Conservation (phyloP, 768 basidiomycete species). For the Termitomyces bulborhizus region DNA sequence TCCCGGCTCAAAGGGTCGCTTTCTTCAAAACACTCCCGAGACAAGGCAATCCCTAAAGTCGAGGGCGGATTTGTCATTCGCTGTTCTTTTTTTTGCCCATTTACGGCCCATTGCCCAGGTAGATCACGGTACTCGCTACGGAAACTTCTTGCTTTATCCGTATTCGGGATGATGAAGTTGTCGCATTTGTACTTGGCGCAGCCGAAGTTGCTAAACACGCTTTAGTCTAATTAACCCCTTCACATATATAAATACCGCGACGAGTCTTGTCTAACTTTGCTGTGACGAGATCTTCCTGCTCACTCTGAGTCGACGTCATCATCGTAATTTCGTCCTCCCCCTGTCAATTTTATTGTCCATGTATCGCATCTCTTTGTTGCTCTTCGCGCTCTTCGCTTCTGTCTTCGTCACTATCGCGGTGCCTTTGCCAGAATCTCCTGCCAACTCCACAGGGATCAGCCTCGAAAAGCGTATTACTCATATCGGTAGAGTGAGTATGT, state of each 20-base stretch:
- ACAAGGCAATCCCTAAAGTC: neutral
- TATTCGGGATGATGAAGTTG: slow-evolving; percentile 12
- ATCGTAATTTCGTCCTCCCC: slow-evolving; percentile 6
- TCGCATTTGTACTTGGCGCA: slow-evolving; percentile 7
- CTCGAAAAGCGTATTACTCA: slow-evolving; percentile 50
- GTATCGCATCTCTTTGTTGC: slow-evolving; percentile 30
- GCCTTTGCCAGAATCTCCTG: slow-evolving; percentile 34
- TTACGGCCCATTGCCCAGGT: neutral
- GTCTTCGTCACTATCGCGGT: slow-evolving; percentile 36
- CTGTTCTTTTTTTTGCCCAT: no score
- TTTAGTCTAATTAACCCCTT: slow-evolving; percentile 9
- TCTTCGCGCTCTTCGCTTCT: slow-evolving; percentile 36
- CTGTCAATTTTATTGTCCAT: slow-evolving; percentile 18
- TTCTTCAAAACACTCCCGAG: slow-evolving; percentile 1
- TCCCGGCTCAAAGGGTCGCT: slow-evolving; percentile 9
- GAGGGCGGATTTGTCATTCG: neutral
- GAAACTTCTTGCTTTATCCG: slow-evolving; percentile 9
- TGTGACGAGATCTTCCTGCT: slow-evolving; percentile 6
- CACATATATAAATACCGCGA: slow-evolving; percentile 16
- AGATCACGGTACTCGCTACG: slow-evolving; percentile 2
- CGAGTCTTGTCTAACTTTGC: slow-evolving; percentile 16
- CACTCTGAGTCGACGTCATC: neutral
- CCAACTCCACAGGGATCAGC: slow-evolving; percentile 17
- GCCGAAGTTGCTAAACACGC: slow-evolving; percentile 11
- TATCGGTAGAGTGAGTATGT: slow-evolving; percentile 46